These are phyloP conservation scores for Hordeum marinum DNA, from an alignment of 176 grass and related monocot species.

Conservation along the genomic window DNA sequence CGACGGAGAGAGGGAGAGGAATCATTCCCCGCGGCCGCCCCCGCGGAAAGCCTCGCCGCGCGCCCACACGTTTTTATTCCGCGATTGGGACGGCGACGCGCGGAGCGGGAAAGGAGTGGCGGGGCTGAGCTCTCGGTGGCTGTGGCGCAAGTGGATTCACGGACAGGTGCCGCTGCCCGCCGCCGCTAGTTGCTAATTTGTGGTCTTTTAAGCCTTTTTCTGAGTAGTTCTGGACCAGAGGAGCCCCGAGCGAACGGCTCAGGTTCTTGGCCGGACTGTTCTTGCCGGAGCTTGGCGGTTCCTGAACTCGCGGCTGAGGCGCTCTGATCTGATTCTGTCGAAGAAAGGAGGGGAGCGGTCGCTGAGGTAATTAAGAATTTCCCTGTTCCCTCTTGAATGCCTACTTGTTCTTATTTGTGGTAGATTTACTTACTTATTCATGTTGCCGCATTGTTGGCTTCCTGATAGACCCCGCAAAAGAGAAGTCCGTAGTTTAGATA, in stretches of 20 bases:
- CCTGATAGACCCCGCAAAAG: not conserved
- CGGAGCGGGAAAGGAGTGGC: conserved; percentile 18
- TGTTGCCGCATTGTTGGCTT: not conserved
- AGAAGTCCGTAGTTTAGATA: not conserved
- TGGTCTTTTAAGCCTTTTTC: conserved; percentile 1
- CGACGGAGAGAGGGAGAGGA: not conserved
- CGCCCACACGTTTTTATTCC: conserved; percentile 28
- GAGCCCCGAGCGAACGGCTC: not conserved
- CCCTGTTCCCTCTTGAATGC: not conserved
- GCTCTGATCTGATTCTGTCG: not conserved
- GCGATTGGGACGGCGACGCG: conserved; percentile 18
- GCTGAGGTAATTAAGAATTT: conserved; percentile 20
- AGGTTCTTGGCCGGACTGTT: not conserved
- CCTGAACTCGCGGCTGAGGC: not conserved
- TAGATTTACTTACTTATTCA: not conserved
- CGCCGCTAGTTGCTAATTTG: not conserved
- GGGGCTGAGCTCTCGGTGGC: conserved; percentile 4
- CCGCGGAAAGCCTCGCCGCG: not conserved
- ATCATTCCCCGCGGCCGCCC: not conserved
- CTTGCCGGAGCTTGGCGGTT: not conserved
- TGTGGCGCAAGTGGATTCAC: conserved; percentile 20
- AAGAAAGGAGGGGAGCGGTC: not conserved
- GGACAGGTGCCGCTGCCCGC: conserved; percentile 5
- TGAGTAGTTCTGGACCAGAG: not conserved
- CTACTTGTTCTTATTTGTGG: not conserved